Evolutionary conservation across 306 rosid species (phyloP), one percentile per base, ranked within the genome.

Genomic region (Lotus japonicus): DNA sequence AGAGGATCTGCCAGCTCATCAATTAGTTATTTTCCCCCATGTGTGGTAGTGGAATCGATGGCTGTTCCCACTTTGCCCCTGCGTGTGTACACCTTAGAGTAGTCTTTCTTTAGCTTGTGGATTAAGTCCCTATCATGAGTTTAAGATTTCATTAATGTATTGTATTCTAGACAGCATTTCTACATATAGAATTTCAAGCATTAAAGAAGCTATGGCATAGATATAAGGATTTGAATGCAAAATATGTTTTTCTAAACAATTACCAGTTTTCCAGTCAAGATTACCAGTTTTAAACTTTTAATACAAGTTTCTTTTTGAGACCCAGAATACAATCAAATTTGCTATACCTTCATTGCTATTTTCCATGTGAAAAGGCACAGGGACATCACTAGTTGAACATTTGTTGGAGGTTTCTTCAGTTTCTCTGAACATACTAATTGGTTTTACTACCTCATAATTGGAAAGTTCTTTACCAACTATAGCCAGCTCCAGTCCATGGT

Each of bases 301-400:
- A 43, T 35, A 68, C 14, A 50, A 66, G 44, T 23, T 48, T 31
- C n/a, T 76, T 53, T 54, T 41, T 51, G 26, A 78, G 66, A 75
- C 44, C 50, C 48, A 61, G 52, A 61, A 74, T 70, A 68, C 33
- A 38, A 48, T 59, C 31, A 55, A 64, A 59, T 41, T 68, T 60
- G n/a, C 50, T 73, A 75, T 76, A 85, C 94, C 86, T 71, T 81
- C 82, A 31, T 66, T 72, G 38, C 69, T 50, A 72, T 17, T 64
- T 60, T 74, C 79, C 77, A 71, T 26, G 19, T 74, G 84, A 59
- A 64, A 82, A 50, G 79, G 71, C 10, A 69, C 19, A 6, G 68
- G 66, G 33, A 18, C 60, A 46, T 63, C 57, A 80, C 56, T 76
- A 54, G 73, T 36, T 7, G 71, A 68, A 65, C 71, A 56, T 10